phyloP scores from a whole-genome alignment of 805 yeast genomes.

The Kodamaea laetipori region DNA sequence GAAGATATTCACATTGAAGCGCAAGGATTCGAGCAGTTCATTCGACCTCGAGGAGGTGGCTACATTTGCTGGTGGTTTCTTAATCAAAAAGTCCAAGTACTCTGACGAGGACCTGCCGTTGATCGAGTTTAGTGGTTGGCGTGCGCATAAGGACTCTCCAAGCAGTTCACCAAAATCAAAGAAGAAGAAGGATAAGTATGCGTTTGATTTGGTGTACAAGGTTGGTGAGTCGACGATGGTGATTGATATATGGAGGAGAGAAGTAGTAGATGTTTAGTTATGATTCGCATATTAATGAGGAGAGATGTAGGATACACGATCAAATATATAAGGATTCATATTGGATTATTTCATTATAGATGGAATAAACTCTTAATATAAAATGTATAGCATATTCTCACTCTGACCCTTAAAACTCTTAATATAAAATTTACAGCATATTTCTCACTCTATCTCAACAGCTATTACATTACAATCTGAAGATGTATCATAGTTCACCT shows the following conservation, averaged over 20 bases:
- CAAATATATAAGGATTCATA: background rate
- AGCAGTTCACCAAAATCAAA: background rate
- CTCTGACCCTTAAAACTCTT: too few species aligned
- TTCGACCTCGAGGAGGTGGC: constrained; percentile 14
- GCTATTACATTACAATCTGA: too few species aligned
- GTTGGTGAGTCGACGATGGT: constrained; percentile 7
- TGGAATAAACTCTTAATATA: too few species aligned
- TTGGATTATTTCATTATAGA: background rate
- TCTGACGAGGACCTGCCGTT: constrained; percentile 4
- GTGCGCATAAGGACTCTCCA: background rate
- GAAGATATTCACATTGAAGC: constrained; percentile 8
- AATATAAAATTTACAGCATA: too few species aligned
- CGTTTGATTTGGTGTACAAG: constrained; percentile 3
- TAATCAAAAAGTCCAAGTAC: constrained; percentile 9
- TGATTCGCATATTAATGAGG: background rate
- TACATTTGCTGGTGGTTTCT: constrained; percentile 12
- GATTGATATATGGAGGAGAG: constrained; percentile 8
- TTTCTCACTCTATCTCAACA: too few species aligned
- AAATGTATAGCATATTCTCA: too few species aligned
- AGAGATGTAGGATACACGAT: background rate
- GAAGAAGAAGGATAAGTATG: background rate
- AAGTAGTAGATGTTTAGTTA: background rate
- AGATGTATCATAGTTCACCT: too few species aligned
- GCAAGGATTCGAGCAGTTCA: constrained; percentile 1
- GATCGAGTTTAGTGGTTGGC: constrained; percentile 13